Conservation (phyloP, 2,329 filamentous ascomycete species). For the Phaeosphaeriaceae sp. region DNA sequence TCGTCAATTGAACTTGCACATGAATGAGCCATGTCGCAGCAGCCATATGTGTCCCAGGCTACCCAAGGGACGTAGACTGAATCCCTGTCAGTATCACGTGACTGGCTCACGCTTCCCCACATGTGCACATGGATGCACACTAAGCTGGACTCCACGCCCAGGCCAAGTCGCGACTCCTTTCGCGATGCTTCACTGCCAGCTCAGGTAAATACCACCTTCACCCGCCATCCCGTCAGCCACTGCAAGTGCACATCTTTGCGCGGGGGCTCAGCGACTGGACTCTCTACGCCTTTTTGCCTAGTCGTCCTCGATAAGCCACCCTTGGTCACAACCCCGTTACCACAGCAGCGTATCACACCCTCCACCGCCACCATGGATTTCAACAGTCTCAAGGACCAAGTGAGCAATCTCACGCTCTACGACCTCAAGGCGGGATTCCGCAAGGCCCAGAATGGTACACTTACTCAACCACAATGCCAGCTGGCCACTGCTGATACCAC, state of each 20-base stretch:
- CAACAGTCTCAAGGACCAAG: conserved; percentile 81
- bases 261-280: not conserved
- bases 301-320: not conserved
- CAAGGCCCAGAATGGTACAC: conserved; percentile 93
- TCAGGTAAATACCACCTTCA: not conserved
- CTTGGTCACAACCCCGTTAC: conserved; percentile 9
- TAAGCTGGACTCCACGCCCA: not conserved
- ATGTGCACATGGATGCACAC: not conserved
- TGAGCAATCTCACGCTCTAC: conserved; percentile 91
- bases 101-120: not conserved
- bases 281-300: not conserved
- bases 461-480: conserved; percentile 11
- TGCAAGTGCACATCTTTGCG: not conserved
- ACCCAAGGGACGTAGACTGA: no score
- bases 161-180: not conserved
- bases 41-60: no score
- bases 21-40: no score
- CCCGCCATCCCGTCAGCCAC: not conserved
- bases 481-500: conserved; percentile 35
- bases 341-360: conserved; percentile 7
- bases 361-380: conserved; percentile 73
- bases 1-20: no score
- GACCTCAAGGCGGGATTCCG: conserved; percentile 93
- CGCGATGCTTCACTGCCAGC: not conserved
- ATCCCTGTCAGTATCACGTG: not conserved